These are phyloP conservation scores for Dillenia suffruticosa DNA, from an alignment of 164 flowering plant species.

Conservation along the genomic window DNA sequence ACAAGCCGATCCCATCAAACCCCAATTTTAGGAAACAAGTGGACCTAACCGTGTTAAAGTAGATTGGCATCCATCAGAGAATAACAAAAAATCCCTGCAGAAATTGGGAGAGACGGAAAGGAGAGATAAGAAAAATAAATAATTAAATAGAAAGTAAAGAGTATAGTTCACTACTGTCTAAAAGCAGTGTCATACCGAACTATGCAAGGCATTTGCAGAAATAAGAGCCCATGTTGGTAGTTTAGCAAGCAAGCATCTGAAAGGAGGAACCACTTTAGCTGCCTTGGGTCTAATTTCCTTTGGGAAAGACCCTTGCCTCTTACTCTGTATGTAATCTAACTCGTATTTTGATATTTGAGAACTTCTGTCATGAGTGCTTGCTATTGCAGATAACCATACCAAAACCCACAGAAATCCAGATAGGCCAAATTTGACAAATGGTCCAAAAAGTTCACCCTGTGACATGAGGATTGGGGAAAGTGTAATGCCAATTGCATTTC, in stretches of 20 bases:
- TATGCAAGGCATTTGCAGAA: conserved; percentile 90
- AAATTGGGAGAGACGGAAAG: conserved; percentile 7
- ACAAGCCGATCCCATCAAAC: background rate
- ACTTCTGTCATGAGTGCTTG: conserved; percentile 66
- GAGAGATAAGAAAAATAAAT: background rate
- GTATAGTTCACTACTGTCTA: background rate
- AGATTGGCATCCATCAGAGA: conserved; percentile 98
- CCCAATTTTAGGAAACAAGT: background rate
- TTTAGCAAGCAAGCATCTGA: conserved; percentile 72
- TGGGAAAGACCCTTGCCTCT: conserved; percentile 17
- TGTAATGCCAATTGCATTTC: conserved; percentile 79
- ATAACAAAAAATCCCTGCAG: conserved; percentile 88
- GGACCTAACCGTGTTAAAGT: conserved; percentile 73
- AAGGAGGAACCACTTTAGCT: conserved; percentile 64
- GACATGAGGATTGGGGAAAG: conserved; percentile 99
- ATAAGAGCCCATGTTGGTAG: conserved; percentile 88
- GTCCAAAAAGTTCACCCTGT: conserved; percentile 82
- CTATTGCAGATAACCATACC: conserved; percentile 88
- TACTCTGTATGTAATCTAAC: conserved; percentile 55
- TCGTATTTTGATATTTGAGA: conserved; percentile 81
- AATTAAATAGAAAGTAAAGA: background rate
- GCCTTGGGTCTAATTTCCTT: conserved; percentile 26
- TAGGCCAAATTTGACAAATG: conserved; percentile 93
- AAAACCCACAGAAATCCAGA: conserved; percentile 95
- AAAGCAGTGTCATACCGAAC: conserved; percentile 63